These are phyloP conservation scores for Heliosperma pusillum DNA, from an alignment of 148 eudicot species.

Conservation along the genomic window DNA sequence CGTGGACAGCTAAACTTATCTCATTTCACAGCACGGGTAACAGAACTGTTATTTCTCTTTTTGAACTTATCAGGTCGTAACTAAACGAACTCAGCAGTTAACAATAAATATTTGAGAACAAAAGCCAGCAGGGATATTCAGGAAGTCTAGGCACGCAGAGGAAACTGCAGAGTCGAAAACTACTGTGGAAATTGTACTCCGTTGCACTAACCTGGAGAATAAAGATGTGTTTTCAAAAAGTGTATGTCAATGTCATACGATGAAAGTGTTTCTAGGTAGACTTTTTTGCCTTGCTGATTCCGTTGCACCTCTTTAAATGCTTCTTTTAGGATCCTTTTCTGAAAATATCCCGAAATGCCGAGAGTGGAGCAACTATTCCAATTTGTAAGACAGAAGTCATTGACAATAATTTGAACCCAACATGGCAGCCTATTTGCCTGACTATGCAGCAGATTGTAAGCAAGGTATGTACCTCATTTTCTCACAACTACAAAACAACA, in stretches of 20 bases:
- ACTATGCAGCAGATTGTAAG: constrained; percentile 60
- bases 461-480: constrained; percentile 39
- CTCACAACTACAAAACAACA: too few relatives aligned
- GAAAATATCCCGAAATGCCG: constrained; percentile 62
- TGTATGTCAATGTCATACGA: constrained; percentile 39
- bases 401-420: constrained; percentile 59
- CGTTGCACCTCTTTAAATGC: neutral
- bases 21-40: too few relatives aligned
- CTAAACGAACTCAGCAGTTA: constrained; percentile 48
- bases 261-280: neutral
- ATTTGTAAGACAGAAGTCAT: constrained; percentile 74
- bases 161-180: constrained; percentile 59
- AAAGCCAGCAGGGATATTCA: constrained; percentile 26
- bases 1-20: too few relatives aligned
- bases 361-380: constrained; percentile 54
- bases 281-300: neutral
- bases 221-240: constrained; percentile 79
- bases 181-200: constrained; percentile 63
- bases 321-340: constrained; percentile 64
- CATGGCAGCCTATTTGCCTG: constrained; percentile 52
- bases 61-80: constrained; percentile 60
- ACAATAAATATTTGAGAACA: constrained; percentile 57
- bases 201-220: constrained; percentile 61
- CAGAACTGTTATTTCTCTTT: neutral
- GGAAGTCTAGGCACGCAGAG: constrained; percentile 63